These are phyloP conservation scores for Alternaria alternata DNA, from an alignment of 2,329 filamentous ascomycete species.

Conservation along the genomic window DNA sequence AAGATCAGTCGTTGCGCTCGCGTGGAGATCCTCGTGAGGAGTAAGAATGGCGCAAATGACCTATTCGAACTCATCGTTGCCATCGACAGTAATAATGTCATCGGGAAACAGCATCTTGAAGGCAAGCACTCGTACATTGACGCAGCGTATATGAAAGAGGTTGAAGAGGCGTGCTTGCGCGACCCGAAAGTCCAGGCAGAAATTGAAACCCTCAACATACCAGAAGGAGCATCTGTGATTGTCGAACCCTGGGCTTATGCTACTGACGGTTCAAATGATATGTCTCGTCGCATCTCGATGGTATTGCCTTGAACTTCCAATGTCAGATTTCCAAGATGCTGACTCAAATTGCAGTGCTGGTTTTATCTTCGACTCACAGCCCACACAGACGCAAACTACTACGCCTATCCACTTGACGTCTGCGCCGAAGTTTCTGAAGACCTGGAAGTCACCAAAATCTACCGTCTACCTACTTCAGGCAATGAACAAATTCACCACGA, in stretches of 20 bases:
- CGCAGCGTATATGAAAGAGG: constrained; percentile 58
- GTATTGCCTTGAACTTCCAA: constrained; percentile 37
- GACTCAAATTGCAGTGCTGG: constrained; percentile 42
- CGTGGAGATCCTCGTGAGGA: constrained; percentile 49
- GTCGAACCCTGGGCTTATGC: constrained; percentile 66
- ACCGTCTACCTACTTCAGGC: constrained; percentile 56
- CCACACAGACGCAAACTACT: constrained; percentile 63
- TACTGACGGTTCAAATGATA: constrained; percentile 63
- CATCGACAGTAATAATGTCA: constrained; percentile 27
- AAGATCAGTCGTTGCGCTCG: constrained; percentile 51
- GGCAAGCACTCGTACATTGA: constrained; percentile 61
- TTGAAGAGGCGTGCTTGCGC: constrained; percentile 58
- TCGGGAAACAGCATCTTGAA: constrained; percentile 43
- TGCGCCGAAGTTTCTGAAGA: constrained; percentile 61
- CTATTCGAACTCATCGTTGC: constrained; percentile 40
- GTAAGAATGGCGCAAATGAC: constrained; percentile 51
- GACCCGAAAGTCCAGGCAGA: constrained; percentile 56
- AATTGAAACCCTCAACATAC: constrained; percentile 51
- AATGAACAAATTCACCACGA: constrained; percentile 51
- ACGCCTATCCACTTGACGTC: constrained; percentile 65
- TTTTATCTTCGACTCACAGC: constrained; percentile 50
- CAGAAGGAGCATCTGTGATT: constrained; percentile 55
- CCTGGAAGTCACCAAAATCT: constrained; percentile 60
- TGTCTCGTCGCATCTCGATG: constrained; percentile 59
- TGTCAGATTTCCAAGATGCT: not conserved